A percentile compares a stretch with the other conserved stretches of the same genome.
These are phyloP conservation scores for Ustilago vetiveriae DNA, from an alignment of 1,284 basidiomycete species.

Conservation along the genomic window DNA sequence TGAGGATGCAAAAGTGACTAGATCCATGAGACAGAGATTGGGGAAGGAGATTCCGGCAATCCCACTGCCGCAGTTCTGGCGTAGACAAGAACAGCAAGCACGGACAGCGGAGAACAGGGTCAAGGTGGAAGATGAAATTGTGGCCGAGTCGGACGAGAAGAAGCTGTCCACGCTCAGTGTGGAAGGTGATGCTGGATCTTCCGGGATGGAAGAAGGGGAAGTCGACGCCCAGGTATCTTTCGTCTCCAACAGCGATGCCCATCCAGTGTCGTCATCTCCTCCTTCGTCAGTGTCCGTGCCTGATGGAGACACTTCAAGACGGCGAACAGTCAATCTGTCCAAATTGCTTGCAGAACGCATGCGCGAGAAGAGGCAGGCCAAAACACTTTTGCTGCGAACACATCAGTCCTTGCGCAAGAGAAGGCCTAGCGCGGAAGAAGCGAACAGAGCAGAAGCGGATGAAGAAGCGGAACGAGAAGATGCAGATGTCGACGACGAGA, in stretches of 20 bases:
- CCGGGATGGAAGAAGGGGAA: not conserved
- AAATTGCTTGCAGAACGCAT: conserved; percentile 28
- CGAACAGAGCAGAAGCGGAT: too few species aligned
- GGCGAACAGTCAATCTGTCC: conserved; percentile 17
- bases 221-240: not conserved
- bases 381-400: conserved; percentile 29
- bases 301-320: not conserved
- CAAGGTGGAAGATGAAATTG: not conserved
- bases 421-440: not conserved
- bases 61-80: conserved; percentile 34
- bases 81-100: not conserved
- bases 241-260: not conserved
- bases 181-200: not conserved
- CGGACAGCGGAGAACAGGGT: too few species aligned
- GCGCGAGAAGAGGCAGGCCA: conserved; percentile 25
- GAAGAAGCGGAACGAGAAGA: not conserved
- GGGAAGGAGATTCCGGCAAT: conserved; percentile 21
- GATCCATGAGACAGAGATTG: conserved; percentile 14
- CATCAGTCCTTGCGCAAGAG: conserved; percentile 28
- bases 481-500: conserved; percentile 4
- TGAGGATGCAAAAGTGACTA: conserved; percentile 16
- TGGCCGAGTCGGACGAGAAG: not conserved
- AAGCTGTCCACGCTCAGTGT: not conserved
- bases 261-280: not conserved
- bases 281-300: not conserved